Base-by-base conservation (phyloP, 305 asterid genomes). In the Rubia tinctorum region DNA sequence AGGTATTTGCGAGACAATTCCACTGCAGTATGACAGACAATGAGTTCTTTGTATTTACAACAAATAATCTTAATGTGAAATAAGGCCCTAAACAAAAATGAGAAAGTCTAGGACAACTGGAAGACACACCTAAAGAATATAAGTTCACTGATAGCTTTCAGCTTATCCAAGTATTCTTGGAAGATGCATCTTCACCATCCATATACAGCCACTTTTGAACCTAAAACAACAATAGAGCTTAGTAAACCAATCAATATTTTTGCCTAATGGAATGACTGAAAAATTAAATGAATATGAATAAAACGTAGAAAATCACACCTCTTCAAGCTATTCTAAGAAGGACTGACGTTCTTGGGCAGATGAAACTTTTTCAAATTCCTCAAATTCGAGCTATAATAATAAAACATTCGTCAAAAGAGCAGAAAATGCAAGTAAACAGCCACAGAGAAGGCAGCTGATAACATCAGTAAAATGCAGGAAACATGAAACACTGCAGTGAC, bases 141-240 rank as follows among this genome's bases (percentile, higher is more conserved):
- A 22, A 98, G 98, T 78, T 92, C 98, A n/a, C 98, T 97, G 71
- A 92, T 76, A 79, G 97, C 89, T 80, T 91, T 92, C 84, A 95
- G 80, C 86, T 69, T 83, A 77, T 95, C 96, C 76, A 92, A 82
- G 66, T 85, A 95, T 82, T 89, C 85, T 85, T 91, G 83, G 78
- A 95, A 80, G 96, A 87, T 79, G 98, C 99, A 84, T 95, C 99
- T 87, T 95, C 99, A 76, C 98, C 99, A 82, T 95, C 99, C 80
- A 95, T 91, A 80, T 95, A 95, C 86, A 95, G 78, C 98, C 99
- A 95, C 34, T 95, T 97, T 84, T 95, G 93, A 65, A 84, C 98
- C 99, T 95, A 86, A 78, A 84, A 66, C 65, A 85, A 34, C 76
- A 73, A 77, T 40, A 30, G 37, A 66, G 20, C 15, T 72, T 65